Evolutionary conservation across 2,329 filamentous ascomycete species (phyloP), one percentile per base, ranked within the genome.

Genomic region (Ceratocystis cubensis): DNA sequence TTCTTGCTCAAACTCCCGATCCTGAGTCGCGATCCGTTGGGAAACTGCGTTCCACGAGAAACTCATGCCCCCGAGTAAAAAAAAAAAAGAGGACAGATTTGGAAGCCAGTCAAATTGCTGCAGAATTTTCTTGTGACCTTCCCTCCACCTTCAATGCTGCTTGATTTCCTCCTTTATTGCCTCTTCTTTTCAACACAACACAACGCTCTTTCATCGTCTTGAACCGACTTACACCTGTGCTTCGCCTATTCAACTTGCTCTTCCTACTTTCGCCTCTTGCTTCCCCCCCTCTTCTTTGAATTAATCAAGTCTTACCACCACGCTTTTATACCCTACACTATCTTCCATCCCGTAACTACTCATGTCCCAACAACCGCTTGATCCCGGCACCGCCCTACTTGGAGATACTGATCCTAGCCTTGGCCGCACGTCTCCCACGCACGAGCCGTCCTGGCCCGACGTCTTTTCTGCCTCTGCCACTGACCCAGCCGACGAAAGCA

Each of bases 1-100:
- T 59, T 33, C 53, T 33, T 59, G 25, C 53, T 59, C 53, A 59
- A 59, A 59, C 53, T 59, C 28, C 28, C 53, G 53, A 33, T 59
- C 17, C 53, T 59, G 7, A 30, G 53, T 59, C 53, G 53, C 53
- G 53, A 59, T 59, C 53, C 53, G 53, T 59, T 59, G 53, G 53
- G 53, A 59, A 59, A 59, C 53, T 59, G 53, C 53, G 53, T 59
- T 59, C 53, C 28, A 33, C 53, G 53, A 59, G 53, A 59, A 13
- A 59, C 28, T 59, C 15, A 59, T 59, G 53, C 53, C 5, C 48
- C 48, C 22, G 48, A 53, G 48, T 59, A 4, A 59, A 37, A 33
- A 33, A 59, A 59, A 59, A 57, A 59, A 59, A 59, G 53, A 59
- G 53, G 53, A 37, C 53, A 59, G 28, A 59, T 59, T 59, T 59